Evolutionary conservation across 352 stramenopile genomes (phyloP).

Genomic region (Phytophthora crassamura): DNA sequence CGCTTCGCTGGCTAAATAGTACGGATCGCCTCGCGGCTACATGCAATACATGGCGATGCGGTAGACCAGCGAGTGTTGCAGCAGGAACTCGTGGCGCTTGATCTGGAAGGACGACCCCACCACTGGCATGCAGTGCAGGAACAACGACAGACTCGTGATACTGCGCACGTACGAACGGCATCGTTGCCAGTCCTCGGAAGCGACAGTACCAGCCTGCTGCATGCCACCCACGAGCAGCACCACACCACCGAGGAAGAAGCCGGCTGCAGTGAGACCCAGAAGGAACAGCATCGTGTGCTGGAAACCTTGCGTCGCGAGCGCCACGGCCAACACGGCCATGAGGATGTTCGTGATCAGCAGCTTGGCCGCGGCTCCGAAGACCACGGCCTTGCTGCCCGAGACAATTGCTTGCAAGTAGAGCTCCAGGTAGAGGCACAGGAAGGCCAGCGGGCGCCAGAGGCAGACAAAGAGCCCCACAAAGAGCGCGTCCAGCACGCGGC

Average conservation of each 20-base stretch:
- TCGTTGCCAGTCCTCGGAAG: slow-evolving; percentile 72
- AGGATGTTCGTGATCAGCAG: slow-evolving; percentile 64
- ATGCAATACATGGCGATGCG: slow-evolving; percentile 78
- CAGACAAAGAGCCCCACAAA: slow-evolving; percentile 76
- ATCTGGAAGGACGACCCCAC: slow-evolving; percentile 64
- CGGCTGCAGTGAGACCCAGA: slow-evolving; percentile 45
- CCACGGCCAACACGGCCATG: slow-evolving; percentile 51
- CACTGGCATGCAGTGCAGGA: slow-evolving; percentile 75
- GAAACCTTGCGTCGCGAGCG: slow-evolving; percentile 56
- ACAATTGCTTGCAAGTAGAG: slow-evolving; percentile 77
- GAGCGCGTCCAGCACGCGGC: slow-evolving; percentile 69
- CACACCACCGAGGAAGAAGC: slow-evolving; percentile 64
- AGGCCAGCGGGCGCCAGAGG: slow-evolving; percentile 79
- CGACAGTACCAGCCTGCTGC: slow-evolving; percentile 52
- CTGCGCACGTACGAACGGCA: slow-evolving; percentile 76
- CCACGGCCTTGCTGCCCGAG: slow-evolving; percentile 67
- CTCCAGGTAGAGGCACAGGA: slow-evolving; percentile 84
- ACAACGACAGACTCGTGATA: slow-evolving; percentile 84
- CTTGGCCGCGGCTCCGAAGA: slow-evolving; percentile 75
- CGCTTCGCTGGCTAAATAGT: slow-evolving; percentile 14
- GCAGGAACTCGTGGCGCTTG: slow-evolving; percentile 80
- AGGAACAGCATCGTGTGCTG: slow-evolving; percentile 70
- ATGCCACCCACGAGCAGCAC: slow-evolving; percentile 69
- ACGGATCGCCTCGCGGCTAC: slow-evolving; percentile 23
- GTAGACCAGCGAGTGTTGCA: slow-evolving; percentile 82